Evolutionary conservation across 2,329 filamentous ascomycete species (phyloP), one percentile per base, ranked within the genome.

Genomic region (Cryphonectria naterciae): DNA sequence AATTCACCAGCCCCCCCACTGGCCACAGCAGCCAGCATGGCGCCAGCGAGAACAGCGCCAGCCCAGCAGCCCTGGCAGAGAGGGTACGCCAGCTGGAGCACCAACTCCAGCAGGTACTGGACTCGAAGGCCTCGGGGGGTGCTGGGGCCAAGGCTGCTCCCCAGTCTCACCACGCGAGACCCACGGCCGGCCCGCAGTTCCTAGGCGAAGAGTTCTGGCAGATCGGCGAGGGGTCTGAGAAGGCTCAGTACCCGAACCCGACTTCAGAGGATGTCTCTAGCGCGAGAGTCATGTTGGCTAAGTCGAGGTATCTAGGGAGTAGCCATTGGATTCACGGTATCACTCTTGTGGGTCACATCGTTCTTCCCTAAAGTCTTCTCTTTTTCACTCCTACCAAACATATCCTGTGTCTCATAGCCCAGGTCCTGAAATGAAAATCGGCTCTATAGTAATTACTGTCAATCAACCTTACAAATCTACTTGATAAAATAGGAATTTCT

Each of bases 271-370:
- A 37, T 49, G 15, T 3, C 32, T 61, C 52, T 1, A 35, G 58
- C 4, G 83, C 83, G 10, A 82, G 82, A n/a, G 78, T 87, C 11
- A 81, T 83, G 28, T 85, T 88, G 60, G 65, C 68, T 72, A 91
- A 90, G 75, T 85, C 84, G 0, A 82, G 87, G 0, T 75, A 89
- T 0, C 87, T 89, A 74, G 88, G 88, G 0, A 84, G 84, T 74
- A 88, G 85, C 41, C 86, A 89, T 74, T 89, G 86, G 84, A 82
- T 88, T n/a, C 87, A 85, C 71, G 81, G 80, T 1, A 76, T 86
- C 15, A 74, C 79, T 0, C 73, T 86, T 61, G 86, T 88, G 75
- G 76, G 82, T 72, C 43, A n/a, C 39, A 35, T 58, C 13, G 4
- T 25, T 25, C 13, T 17, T 41, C 66, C 41, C 52, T 41, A 17